Evolutionary conservation across 2,329 filamentous ascomycete species (phyloP).

Genomic region (Gremmenia infestans): DNA sequence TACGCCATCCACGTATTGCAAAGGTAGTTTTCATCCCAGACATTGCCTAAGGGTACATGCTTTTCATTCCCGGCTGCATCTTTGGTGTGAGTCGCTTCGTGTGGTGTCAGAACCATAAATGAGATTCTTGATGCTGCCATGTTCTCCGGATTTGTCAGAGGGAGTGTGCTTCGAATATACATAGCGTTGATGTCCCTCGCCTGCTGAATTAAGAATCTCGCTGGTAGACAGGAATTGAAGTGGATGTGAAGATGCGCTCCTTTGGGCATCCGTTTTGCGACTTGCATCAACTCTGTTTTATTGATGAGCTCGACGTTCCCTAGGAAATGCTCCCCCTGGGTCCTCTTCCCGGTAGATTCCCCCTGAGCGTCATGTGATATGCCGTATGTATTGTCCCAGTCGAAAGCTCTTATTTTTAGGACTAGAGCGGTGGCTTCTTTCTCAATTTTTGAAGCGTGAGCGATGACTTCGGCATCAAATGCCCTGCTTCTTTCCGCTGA

Average conservation of each 20-base stretch:
- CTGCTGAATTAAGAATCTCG: slow-evolving; percentile 54
- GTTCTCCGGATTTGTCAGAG: slow-evolving; percentile 36
- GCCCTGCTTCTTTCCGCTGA: slow-evolving; percentile 22
- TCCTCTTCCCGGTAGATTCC: slow-evolving; percentile 17
- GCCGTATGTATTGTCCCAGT: slow-evolving; percentile 26
- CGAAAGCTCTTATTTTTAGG: slow-evolving; percentile 25
- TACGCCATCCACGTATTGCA: slow-evolving; percentile 43
- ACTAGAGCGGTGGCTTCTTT: slow-evolving; percentile 26
- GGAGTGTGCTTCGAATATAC: slow-evolving; percentile 61
- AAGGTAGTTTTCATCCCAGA: slow-evolving; percentile 48
- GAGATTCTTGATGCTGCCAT: slow-evolving; percentile 23
- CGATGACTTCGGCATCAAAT: slow-evolving; percentile 27
- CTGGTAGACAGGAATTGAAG: slow-evolving; percentile 69
- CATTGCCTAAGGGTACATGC: slow-evolving; percentile 31
- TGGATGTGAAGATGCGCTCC: slow-evolving; percentile 70
- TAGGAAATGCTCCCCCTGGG: slow-evolving; percentile 51
- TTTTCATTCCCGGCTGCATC: slow-evolving; percentile 18
- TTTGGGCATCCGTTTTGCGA: slow-evolving; percentile 60
- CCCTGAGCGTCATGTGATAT: slow-evolving; percentile 15
- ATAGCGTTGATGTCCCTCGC: slow-evolving; percentile 52
- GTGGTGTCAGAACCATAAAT: slow-evolving; percentile 29
- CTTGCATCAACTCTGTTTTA: slow-evolving; percentile 50
- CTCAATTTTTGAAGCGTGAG: slow-evolving; percentile 23
- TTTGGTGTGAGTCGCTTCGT: slow-evolving; percentile 26
- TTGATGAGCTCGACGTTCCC: slow-evolving; percentile 50